Percentiles rank a stretch among this genome's conserved stretches.
These are phyloP conservation scores for Taiwanofungus camphoratus DNA, from an alignment of 1,284 basidiomycete genomes.

Conservation along the genomic window DNA sequence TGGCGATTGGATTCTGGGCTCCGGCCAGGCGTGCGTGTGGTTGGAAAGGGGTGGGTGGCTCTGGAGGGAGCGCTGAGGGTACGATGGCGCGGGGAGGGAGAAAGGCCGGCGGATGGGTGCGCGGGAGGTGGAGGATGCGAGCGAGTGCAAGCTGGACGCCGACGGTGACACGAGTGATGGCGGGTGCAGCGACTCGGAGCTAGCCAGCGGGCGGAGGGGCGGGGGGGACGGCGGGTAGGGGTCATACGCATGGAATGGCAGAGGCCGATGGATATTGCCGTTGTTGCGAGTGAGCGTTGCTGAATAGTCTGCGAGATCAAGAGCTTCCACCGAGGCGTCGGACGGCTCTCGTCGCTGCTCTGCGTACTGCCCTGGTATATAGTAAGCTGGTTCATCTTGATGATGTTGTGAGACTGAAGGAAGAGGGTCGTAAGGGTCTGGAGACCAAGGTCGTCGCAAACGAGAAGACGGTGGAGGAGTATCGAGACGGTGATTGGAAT, in stretches of 20 bases:
- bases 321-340: slow-evolving; percentile 61
- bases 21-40: slow-evolving; percentile 10
- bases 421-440: slow-evolving; percentile 50
- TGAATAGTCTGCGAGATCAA: slow-evolving; percentile 66
- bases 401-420: slow-evolving; percentile 30
- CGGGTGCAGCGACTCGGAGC: slow-evolving; percentile 32
- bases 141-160: slow-evolving; percentile 32
- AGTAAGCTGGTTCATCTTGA: slow-evolving; percentile 7
- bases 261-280: slow-evolving; percentile 21
- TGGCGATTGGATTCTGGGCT: slow-evolving; percentile 12
- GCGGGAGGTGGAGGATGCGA: slow-evolving; percentile 26
- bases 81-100: slow-evolving; percentile 39
- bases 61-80: slow-evolving; percentile 15
- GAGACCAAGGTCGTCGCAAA: slow-evolving; percentile 54
- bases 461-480: slow-evolving; percentile 48
- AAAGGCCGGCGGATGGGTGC: slow-evolving; percentile 36
- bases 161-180: slow-evolving; percentile 48
- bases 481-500: slow-evolving; percentile 39
- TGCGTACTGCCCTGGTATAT: slow-evolving; percentile 19
- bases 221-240: slow-evolving; percentile 35
- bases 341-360: slow-evolving; percentile 40
- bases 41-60: slow-evolving; percentile 20
- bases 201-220: slow-evolving; percentile 33
- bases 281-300: slow-evolving; percentile 37
- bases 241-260: slow-evolving; percentile 24